phyloP scores from a whole-genome alignment of 257 asterid species.

The Galeopsis tetrahit region DNA sequence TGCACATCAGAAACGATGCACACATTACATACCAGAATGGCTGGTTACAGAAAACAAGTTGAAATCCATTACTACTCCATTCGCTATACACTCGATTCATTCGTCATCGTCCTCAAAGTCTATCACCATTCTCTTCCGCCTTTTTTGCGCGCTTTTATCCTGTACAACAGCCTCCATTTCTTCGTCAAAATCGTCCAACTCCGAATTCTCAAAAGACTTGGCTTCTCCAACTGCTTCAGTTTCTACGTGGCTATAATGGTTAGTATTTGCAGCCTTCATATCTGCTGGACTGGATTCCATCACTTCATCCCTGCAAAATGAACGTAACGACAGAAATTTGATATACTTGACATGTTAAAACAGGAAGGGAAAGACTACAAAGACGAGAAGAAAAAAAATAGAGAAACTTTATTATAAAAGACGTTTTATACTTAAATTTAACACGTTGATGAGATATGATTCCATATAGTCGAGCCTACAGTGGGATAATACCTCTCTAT shows the following conservation, averaged over 20 bases:
- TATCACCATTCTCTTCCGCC: conserved; percentile 74
- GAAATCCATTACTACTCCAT: neutral
- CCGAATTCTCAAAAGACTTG: conserved; percentile 18
- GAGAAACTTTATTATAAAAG: too few species aligned
- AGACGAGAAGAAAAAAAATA: too few species aligned
- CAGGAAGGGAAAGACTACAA: too few species aligned
- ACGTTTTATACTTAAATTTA: neutral
- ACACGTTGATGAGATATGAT: neutral
- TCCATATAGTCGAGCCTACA: neutral
- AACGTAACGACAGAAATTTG: neutral
- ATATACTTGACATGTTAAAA: too few species aligned
- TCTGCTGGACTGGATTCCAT: conserved; percentile 36
- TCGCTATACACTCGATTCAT: conserved; percentile 27
- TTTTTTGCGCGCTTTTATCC: conserved; percentile 48
- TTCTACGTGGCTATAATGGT: too few species aligned
- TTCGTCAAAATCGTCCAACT: conserved; percentile 55
- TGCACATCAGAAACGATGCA: too few species aligned
- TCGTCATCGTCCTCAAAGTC: conserved; percentile 79
- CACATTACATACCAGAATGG: too few species aligned
- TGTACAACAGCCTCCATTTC: conserved; percentile 36
- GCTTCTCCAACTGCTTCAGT: conserved; percentile 23
- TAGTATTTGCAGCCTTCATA: conserved; percentile 12
- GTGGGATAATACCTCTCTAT: conserved; percentile 44
- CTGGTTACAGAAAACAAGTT: too few species aligned
- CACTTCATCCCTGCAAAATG: conserved; percentile 43